Evolutionary conservation across 2,329 filamentous ascomycete genomes (phyloP), one percentile per base, ranked within the genome.

Genomic region (Fusarium phyllophilum): DNA sequence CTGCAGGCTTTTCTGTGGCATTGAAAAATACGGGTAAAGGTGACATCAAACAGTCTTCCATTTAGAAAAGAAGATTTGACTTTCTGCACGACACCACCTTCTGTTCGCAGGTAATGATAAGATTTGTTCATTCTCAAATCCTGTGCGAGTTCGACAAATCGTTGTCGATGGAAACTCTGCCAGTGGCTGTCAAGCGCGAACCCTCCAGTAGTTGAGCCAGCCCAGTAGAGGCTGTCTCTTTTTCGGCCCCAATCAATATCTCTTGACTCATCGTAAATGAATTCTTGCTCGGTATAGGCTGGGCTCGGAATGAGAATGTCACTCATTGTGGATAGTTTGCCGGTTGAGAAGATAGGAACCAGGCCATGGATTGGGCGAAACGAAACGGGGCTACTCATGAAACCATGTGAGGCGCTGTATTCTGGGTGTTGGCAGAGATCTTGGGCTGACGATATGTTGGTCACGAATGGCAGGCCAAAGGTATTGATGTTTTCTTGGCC

Each of bases 291-390:
- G 22, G 82, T 75, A 70, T 89, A 89, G 5, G 84, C 84, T 1
- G 87, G 83, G 57, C 85, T 86, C 0, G 88, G 89, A 44, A 85
- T 85, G 9, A 89, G 73, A 10, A 90, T 84, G 59, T 89, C 87
- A 44, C 81, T 81, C 81, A 88, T 86, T 0, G 85, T 84, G 1
- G 84, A 86, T 0, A 80, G 80, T 1, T 82, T 75, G 4, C 84
- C 85, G 1, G 81, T 83, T 3, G 86, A 86, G 1, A 89, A 81
- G 0, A 89, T 76, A 0, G 87, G 88, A 3, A 87, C 81, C 4
- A 80, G 54, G 0, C 81, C 83, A 44, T 84, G 73, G 0, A 85
- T 81, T 1, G 85, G 72, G 2, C 76, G 76, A 20, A 87, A 82
- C 0, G 84, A 84, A 8, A 81, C 77, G 0, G 87, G 87, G 13